Evolutionary conservation across 108 stramenopile genomes (phyloP), one percentile per base, ranked within the genome.

Genomic region (Discostella stelligeroides): DNA sequence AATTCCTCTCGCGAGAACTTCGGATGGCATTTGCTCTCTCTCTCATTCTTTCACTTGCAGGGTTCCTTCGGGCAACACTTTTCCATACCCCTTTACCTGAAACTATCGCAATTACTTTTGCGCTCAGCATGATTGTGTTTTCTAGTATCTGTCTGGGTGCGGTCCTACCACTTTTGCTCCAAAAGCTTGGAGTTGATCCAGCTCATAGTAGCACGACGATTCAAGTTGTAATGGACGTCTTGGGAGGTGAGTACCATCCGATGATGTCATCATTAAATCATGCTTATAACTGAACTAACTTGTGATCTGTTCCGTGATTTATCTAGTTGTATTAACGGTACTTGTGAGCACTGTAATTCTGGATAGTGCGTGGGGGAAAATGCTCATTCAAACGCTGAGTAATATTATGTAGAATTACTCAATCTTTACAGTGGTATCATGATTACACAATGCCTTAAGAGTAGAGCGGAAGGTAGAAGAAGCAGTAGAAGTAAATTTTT

Each of bases 151-250:
- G 86, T 58, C 70, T 94, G 39, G 95, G 95, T 42, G 84, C 91
- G 3, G 60, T 92, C 2, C 68, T 96, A 53, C 95, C 95, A 9
- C 42, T 96, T 58, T 43, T 89, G 13, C 57, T 96, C 68, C 77
- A 92, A 47, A 61, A 58, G 42, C 38, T 92, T 55, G 86, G 88
- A 12, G 82, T 94, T 58, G 95, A 96, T 82, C 92, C 95, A n/a
- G 95, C 95, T 12, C 92, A 96, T 72, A 84, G 85, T 71, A 88
- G 86, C 18, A 96, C 95, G 1, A 90, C 88, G 1, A 96, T 96
- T 50, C 95, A 96, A 71, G 89, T 88, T 23, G 43, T 72, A 1
- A 77, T 77, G 70, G 76, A 82, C 62, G 70, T 72, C 27, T 46
- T 77, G 41, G 70, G 66, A 76, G 81, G 29, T 53, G 25, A 53